These are phyloP conservation scores for Sphagnum fallax DNA, from an alignment of 228 moss, liverwort and hornwort species.

Conservation along the genomic window DNA sequence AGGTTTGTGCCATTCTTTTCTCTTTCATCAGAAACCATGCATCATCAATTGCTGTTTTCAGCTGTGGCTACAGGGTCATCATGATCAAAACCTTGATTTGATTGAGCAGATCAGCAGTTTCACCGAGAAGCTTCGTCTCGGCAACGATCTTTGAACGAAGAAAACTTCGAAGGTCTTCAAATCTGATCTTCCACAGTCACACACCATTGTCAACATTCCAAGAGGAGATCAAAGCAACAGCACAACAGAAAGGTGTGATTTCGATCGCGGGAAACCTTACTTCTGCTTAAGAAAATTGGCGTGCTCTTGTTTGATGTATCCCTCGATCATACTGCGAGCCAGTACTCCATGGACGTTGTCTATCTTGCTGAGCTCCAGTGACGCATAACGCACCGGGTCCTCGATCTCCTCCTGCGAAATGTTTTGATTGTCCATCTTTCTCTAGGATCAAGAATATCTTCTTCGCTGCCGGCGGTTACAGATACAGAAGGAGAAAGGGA, in stretches of 20 bases:
- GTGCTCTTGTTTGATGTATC: constrained; percentile 18
- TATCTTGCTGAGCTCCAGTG: constrained; percentile 33
- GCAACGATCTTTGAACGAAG: constrained; percentile 19
- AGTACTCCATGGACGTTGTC: constrained; percentile 20
- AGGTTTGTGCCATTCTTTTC: too few relatives aligned
- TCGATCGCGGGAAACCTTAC: constrained; percentile 3
- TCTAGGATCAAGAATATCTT: too few relatives aligned
- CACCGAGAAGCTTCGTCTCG: constrained; percentile 24
- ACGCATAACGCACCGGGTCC: constrained; percentile 28
- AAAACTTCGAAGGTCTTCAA: constrained; percentile 38
- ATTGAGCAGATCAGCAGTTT: constrained; percentile 24
- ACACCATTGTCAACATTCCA: neutral
- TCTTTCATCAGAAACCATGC: neutral
- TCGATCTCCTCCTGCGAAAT: constrained; percentile 19
- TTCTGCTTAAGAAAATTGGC: constrained; percentile 22
- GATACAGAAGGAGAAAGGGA: too few relatives aligned
- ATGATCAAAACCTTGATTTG: constrained; percentile 19
- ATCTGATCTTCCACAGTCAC: constrained; percentile 14
- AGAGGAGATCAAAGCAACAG: neutral
- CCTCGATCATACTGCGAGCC: constrained; percentile 12
- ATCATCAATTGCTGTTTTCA: neutral
- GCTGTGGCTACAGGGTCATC: constrained; percentile 2
- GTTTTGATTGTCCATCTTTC: too few relatives aligned
- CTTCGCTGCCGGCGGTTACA: too few relatives aligned
- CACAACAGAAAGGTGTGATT: neutral